phyloP scores from a whole-genome alignment of 306 rosid species.

The Lablab purpureus region DNA sequence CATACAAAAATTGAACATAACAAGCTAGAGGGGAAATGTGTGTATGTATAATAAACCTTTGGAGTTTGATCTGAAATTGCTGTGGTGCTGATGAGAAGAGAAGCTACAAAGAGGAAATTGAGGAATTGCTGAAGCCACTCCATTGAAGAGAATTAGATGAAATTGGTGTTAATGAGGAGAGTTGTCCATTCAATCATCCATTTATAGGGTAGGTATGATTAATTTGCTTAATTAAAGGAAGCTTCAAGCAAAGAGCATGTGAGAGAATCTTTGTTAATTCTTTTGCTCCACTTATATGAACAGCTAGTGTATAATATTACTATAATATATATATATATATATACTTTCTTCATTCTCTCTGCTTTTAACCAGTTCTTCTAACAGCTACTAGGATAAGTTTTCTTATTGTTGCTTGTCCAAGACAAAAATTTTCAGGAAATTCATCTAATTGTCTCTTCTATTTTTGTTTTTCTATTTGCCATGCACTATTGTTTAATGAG shows the following conservation, averaged over 20 bases:
- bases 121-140: conserved; percentile 53
- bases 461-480: not conserved
- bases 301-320: conserved; percentile 13
- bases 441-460: not conserved
- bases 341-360: conserved; percentile 1
- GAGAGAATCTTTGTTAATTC: conserved; percentile 50
- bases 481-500: not conserved
- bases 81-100: conserved; percentile 45
- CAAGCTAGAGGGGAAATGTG: not conserved
- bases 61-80: conserved; percentile 60
- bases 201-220: conserved; percentile 51
- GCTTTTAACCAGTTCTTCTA: conserved; percentile 16
- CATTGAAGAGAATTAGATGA: conserved; percentile 56
- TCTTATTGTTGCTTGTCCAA: conserved; percentile 7
- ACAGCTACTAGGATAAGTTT: not conserved
- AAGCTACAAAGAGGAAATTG: conserved; percentile 47
- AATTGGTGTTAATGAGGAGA: conserved; percentile 32
- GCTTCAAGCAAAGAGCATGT: conserved; percentile 47
- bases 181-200: conserved; percentile 34
- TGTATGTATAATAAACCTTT: conserved; percentile 56
- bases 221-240: conserved; percentile 35
- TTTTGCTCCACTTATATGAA: conserved; percentile 12
- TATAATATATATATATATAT: not conserved
- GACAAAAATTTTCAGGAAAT: conserved; percentile 3
- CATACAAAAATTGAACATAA: conserved; percentile 12